Evolutionary conservation across 805 yeast species (phyloP), one percentile per base, ranked within the genome.

Genomic region (Yarrowia deformans): DNA sequence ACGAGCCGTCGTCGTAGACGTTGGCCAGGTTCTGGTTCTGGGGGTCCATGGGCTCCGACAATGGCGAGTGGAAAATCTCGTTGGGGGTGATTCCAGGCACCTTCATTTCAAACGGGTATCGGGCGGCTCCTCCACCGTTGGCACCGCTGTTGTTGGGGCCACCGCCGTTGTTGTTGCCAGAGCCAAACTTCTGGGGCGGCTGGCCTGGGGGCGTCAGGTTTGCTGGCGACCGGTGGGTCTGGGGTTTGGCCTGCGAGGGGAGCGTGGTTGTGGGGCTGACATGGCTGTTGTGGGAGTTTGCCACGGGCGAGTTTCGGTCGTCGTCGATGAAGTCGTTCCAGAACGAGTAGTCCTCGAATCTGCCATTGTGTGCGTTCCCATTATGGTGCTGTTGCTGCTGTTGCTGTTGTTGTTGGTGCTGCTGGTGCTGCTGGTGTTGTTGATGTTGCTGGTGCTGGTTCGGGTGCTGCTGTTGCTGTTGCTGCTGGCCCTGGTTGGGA

Each of bases 1-100:
- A 90, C 6, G 85, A 85, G 13, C 66, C 66, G 63, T 85, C 85
- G 70, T 86, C 88, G 48, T 63, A 63, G 8, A 63, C 56, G 29
- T 39, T 49, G 37, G 55, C 56, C 43, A 63, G 56, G 39, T 37
- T 48, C 66, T 60, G 66, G 50, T 43, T 60, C 50, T 58, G 64
- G 13, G 64, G 50, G 46, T 60, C 66, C 66, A 60, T 43, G 40
- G 66, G 66, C 46, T 49, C 68, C 14, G 68, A 63, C 18, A 63
- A 18, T 39, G 68, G 68, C 55, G 68, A 63, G 48, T 63, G 56
- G 56, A 63, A 63, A 8, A 63, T 63, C 29, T 63, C 68, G 39
- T 63, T 63, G 39, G 68, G 68, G 8, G 56, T 49, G 39, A 63
- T 63, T 13, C 68, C 68, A 8, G 55, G 55, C 37, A 49, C 68